Base-by-base conservation (phyloP, 306 rosid species). In the Begonia loranthoides region DNA sequence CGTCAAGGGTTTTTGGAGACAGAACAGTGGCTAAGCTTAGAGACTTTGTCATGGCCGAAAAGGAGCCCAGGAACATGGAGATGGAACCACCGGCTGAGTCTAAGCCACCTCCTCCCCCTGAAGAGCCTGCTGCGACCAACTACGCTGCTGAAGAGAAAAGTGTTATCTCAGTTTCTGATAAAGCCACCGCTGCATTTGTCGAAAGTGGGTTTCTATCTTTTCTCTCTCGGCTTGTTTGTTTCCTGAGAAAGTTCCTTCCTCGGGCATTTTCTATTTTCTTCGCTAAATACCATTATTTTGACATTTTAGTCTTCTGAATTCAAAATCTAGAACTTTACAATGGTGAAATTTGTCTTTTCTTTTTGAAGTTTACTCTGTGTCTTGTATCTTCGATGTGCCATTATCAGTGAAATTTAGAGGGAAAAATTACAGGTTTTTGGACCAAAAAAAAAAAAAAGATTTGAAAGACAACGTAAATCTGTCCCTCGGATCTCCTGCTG, bases 41-140 rank as follows among this genome's bases (percentile, higher is more conserved):
- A 41, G 73, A 55, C 9, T 51, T 60, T 65, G 63, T 43, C 41
- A 87, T 82, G 96, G 87, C 43, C 12, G 90, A 66, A 22, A 75
- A 80, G 34, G 73, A 45, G 44, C 46, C 74, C 33, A 59, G 39
- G 54, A 70, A 65, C 17, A 56, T 36, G 6, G 64, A 78, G 50
- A 41, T 51, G 41, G 63, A 71, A 45, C 9, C 36, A 28, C 36
- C 36, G 36, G 36, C 36, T 5, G 36, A 28, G 36, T 28, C 9
- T 28, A 28, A 28, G 36, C 8, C 36, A 28, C 36, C 60, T 38
- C 56, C 44, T 10, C 21, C 53, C n/a, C 17, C 51, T 5, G 15
- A 19, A 40, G 55, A 66, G 38, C 62, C n/a, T 9, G 58, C 46
- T 0, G 55, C 41, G 57, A 41, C 24, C 45, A 70, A 66, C 50